Evolutionary conservation across 1,284 basidiomycete species (phyloP).

Genomic region (Bjerkandera adusta): DNA sequence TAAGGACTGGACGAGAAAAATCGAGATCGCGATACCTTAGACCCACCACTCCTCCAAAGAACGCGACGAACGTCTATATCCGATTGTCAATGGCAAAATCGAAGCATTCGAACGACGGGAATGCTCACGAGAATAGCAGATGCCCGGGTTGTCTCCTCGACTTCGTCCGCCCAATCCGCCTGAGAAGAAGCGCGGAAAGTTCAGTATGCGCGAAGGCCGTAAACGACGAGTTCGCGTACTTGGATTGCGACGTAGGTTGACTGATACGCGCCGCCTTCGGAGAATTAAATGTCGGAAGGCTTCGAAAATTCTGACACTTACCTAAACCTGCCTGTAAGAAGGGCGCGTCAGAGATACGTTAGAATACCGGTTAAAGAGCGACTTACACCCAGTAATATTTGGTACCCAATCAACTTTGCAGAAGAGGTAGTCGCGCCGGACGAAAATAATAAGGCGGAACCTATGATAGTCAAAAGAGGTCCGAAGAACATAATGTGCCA

Average conservation of each 20-base stretch:
- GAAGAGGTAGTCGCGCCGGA: too few relatives aligned
- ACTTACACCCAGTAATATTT: too few relatives aligned
- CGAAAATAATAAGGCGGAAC: too few relatives aligned
- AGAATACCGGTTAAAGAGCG: too few relatives aligned
- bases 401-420: too few relatives aligned
- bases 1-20: neutral
- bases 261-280: slow-evolving; percentile 11
- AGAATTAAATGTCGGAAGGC: neutral
- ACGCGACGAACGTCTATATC: slow-evolving; percentile 7
- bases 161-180: slow-evolving; percentile 13
- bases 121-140: slow-evolving; percentile 8
- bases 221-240: too few relatives aligned
- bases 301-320: neutral
- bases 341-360: too few relatives aligned
- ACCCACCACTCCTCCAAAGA: slow-evolving; percentile 9
- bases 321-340: neutral
- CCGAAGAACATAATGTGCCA: too few relatives aligned
- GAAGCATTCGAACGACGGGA: too few relatives aligned
- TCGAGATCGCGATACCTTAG: neutral
- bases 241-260: slow-evolving; percentile 10
- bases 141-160: slow-evolving; percentile 9
- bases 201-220: neutral
- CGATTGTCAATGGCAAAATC: neutral
- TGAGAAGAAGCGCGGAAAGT: neutral
- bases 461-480: too few relatives aligned